Conservation (phyloP, 2,329 filamentous ascomycete genomes). For the Colletotrichum sp. region DNA sequence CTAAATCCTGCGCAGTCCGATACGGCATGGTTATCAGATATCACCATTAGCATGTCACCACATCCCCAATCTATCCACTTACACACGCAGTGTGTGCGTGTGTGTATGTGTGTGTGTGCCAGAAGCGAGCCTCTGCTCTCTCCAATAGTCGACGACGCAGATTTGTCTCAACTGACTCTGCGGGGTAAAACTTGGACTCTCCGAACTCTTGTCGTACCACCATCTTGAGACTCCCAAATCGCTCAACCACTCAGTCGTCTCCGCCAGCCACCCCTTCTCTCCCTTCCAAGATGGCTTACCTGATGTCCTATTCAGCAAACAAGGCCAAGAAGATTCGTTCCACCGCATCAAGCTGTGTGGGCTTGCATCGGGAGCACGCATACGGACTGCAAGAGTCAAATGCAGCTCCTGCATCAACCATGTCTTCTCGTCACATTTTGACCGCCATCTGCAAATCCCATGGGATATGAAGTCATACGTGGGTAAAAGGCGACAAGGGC, state of each 20-base stretch:
- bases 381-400: slow-evolving; percentile 12
- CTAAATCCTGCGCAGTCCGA: neutral
- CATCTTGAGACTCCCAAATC: neutral
- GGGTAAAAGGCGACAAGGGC: neutral
- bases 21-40: slow-evolving; percentile 9
- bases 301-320: slow-evolving; percentile 5
- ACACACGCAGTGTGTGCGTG: neutral
- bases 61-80: neutral
- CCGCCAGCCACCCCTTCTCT: neutral
- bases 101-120: neutral
- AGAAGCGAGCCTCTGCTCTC: neutral
- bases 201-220: slow-evolving; percentile 9
- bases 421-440: slow-evolving; percentile 20
- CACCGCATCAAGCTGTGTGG: slow-evolving; percentile 13
- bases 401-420: slow-evolving; percentile 18
- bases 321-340: slow-evolving; percentile 10
- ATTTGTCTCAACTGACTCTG: slow-evolving; percentile 14
- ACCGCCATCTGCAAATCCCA: slow-evolving; percentile 15
- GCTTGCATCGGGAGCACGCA: slow-evolving; percentile 15
- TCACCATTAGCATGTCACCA: neutral
- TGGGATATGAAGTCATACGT: slow-evolving; percentile 18
- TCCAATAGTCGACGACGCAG: neutral
- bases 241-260: neutral
- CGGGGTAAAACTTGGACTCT: slow-evolving; percentile 9
- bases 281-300: neutral